Conservation (phyloP, 176 grass and related monocot species). For the Zizania latifolia region DNA sequence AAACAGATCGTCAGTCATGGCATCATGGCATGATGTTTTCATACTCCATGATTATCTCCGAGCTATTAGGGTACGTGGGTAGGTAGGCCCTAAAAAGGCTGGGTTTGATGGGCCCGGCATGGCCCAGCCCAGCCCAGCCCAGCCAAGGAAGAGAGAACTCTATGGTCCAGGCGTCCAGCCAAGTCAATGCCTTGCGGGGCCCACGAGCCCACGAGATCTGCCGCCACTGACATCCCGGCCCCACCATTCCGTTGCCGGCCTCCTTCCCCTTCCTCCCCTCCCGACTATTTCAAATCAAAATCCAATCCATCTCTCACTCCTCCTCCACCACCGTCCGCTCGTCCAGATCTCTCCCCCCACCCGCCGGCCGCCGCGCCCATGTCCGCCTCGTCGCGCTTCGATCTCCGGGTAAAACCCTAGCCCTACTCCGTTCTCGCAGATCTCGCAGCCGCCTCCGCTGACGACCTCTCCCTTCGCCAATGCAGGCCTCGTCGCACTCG, state of each 20-base stretch:
- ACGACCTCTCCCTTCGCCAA: conserved; percentile 29
- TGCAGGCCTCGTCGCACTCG: conserved; percentile 60
- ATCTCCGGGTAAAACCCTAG: conserved; percentile 59
- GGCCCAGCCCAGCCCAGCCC: background rate
- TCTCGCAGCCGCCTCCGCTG: conserved; percentile 8
- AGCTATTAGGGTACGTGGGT: too few relatives aligned
- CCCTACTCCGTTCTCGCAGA: conserved; percentile 9
- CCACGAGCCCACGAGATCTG: background rate
- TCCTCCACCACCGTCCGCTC: conserved; percentile 11
- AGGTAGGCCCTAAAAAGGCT: too few relatives aligned
- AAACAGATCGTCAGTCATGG: too few relatives aligned
- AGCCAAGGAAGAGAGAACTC: background rate
- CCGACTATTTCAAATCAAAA: conserved; percentile 32
- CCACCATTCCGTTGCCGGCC: background rate
- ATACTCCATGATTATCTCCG: too few relatives aligned
- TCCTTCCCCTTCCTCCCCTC: background rate
- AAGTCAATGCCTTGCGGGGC: background rate
- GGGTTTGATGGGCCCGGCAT: background rate
- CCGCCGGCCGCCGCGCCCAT: conserved; percentile 12
- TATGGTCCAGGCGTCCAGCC: background rate
- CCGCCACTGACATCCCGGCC: background rate
- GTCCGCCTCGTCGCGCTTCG: conserved; percentile 58
- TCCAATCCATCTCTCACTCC: background rate
- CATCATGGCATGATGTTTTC: too few relatives aligned
- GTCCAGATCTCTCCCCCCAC: conserved; percentile 41